Base-by-base conservation (phyloP, 768 basidiomycete species). In the Piloderma croceum region DNA sequence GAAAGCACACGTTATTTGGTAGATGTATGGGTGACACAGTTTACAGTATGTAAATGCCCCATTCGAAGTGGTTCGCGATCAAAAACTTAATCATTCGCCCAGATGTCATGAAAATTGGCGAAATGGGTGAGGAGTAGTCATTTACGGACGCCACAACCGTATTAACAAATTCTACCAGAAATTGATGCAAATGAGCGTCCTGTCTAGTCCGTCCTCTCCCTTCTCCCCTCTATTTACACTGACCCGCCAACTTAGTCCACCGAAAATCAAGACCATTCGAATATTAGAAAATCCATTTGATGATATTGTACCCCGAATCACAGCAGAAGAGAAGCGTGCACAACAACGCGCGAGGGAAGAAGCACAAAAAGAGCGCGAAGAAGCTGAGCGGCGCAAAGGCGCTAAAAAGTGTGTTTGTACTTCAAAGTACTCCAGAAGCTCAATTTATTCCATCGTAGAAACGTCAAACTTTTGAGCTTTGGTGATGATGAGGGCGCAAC, bases 1-100 rank as follows among this genome's bases (percentile, higher is more conserved):
- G 88, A 32, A 96, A 93, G 58, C 88, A 97, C 53, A 98, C 96
- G 0, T 61, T 97, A 7, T 99, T 97, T 46, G 94, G 93, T n/a
- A 75, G 90, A 34, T 75, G 79, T 38, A 74, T 90, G 11, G 90
- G 90, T 4, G 89, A 92, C 55, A 92, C 90, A 1, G 65, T 94
- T 31, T 94, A 83, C 64, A 94, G 90, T 90, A 60, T 52, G 82
- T 71, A 10, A 38, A 31, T 34, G 11, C 19, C 24, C 25, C 25
- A 12, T 23, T 23, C n/a, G n/a, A n/a, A n/a, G n/a, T n/a, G n/a
- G n/a, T n/a, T n/a, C n/a, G 3, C 4, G 6, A 18, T n/a, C 15
- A 24, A 11, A 23, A 22, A 4, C n/a, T n/a, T n/a, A n/a, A 13
- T 21, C 19, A 13, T 21, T 21, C 10, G 0, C 20, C 0, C 40